Base-by-base conservation (phyloP, 257 asterid genomes). In the Leonotis leonurus region DNA sequence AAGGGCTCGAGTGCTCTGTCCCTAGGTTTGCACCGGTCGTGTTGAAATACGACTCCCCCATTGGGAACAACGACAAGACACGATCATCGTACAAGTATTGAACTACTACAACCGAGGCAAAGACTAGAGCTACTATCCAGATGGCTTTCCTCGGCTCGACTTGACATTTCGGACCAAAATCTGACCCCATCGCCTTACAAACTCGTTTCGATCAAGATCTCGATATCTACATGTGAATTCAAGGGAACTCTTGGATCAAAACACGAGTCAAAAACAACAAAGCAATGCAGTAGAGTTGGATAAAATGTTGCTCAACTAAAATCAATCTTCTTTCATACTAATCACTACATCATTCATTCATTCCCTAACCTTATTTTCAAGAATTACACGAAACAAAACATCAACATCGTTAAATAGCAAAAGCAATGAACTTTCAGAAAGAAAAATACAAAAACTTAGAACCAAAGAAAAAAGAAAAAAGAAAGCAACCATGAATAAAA, bases 51-150 rank as follows among this genome's bases (percentile, higher is more conserved):
- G 73, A 21, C 51, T 60, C 69, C n/a, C 64, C 70, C 39, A 64
- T 24, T 21, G 79, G 70, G 17, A 78, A 58, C 25, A 80, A 62
- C 53, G 78, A 69, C 4, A 71, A 61, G 35, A 78, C 33, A 39
- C 73, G 66, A 48, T 50, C 72, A n/a, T n/a, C n/a, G n/a, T n/a
- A n/a, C n/a, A 84, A 77, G 62, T 68, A 76, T 62, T 88, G 86
- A 62, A 81, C 45, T 36, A 80, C 10, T 29, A 83, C 24, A 32
- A 82, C 53, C 3, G 86, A 79, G 45, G 69, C 83, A 52, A 85
- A 71, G 1, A 80, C 48, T 3, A 79, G 30, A 22, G 76, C 76
- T 26, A 78, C 63, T 54, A 78, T 63, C 84, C 86, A 85, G 17
- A 77, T 1, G 4, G 63, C 27, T 48, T 45, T 85, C 68, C 79